phyloP scores from a whole-genome alignment of 805 yeast genomes.

The Yamadazyma akitaensis region DNA sequence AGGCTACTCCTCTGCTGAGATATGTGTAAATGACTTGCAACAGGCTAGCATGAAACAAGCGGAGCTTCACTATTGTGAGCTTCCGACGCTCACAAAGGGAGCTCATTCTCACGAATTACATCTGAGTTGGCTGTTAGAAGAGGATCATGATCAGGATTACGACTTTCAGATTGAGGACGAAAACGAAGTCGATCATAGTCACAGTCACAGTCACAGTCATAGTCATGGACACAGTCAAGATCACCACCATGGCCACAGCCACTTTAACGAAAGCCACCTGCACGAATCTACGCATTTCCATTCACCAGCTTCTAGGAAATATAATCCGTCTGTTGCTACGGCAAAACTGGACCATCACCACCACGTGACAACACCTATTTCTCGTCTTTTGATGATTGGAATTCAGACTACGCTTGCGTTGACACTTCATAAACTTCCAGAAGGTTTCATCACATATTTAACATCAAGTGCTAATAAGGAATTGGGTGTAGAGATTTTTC shows the following conservation, averaged over 20 bases:
- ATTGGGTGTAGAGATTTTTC: constrained; percentile 75
- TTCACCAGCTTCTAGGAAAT: background rate
- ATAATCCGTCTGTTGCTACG: background rate
- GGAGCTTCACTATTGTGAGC: constrained; percentile 35
- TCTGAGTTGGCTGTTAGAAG: constrained; percentile 4
- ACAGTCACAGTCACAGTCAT: background rate
- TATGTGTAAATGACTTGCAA: constrained; percentile 17
- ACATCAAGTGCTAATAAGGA: constrained; percentile 62
- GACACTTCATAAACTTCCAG: constrained; percentile 88
- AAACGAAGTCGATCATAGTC: background rate
- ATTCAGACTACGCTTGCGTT: constrained; percentile 87
- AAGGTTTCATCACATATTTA: constrained; percentile 85
- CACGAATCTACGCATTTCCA: background rate
- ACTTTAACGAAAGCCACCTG: background rate
- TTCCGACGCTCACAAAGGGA: constrained; percentile 21
- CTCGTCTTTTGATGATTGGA: constrained; percentile 81
- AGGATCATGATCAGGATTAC: background rate
- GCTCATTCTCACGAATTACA: constrained; percentile 3
- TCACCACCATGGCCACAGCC: background rate
- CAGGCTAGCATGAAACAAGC: background rate
- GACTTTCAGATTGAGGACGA: background rate
- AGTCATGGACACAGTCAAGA: background rate
- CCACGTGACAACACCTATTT: constrained; percentile 71
- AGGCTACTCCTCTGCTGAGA: constrained; percentile 45
- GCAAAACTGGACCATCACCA: constrained; percentile 57